These are phyloP conservation scores for Saccharomyces hybrid DNA, from an alignment of 1,139 yeast species.

Conservation along the genomic window DNA sequence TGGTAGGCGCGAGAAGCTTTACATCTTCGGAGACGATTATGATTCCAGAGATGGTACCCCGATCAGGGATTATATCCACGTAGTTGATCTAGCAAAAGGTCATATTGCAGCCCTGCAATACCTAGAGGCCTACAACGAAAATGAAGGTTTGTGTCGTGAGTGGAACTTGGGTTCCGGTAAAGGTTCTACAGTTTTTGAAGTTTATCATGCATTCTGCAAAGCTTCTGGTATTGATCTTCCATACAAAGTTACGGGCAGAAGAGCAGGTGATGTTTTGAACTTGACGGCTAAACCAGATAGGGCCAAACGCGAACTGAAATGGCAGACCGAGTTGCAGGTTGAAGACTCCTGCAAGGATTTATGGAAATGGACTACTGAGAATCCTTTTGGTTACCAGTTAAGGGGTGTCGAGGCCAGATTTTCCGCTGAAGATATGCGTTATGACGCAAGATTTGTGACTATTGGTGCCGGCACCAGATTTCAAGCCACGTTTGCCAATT, in stretches of 20 bases:
- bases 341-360: conserved; percentile 64
- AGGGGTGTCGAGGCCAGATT: conserved; percentile 19
- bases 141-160: conserved; percentile 55
- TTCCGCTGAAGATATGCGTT: conserved; percentile 24
- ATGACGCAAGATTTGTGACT: conserved; percentile 36
- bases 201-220: conserved; percentile 55
- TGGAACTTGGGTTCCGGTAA: conserved; percentile 83
- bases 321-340: conserved; percentile 53
- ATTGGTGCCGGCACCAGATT: conserved; percentile 33
- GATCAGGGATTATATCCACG: conserved; percentile 75
- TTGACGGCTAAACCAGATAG: conserved; percentile 65
- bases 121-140: conserved; percentile 36
- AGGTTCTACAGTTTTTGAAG: conserved; percentile 72
- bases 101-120: conserved; percentile 65
- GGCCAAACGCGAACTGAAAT: conserved; percentile 57
- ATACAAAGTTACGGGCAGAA: conserved; percentile 54
- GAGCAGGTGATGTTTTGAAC: conserved; percentile 73
- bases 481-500: conserved; percentile 41
- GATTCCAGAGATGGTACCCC: conserved; percentile 73
- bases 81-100: conserved; percentile 74
- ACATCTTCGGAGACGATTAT: conserved; percentile 62
- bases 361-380: conserved; percentile 70
- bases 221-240: conserved; percentile 66
- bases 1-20: conserved; percentile 59
- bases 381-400: conserved; percentile 54